Percentiles rank a stretch among this genome's conserved stretches.
Conservation (phyloP, 345 rosid species). For the Nephelium lappaceum region DNA sequence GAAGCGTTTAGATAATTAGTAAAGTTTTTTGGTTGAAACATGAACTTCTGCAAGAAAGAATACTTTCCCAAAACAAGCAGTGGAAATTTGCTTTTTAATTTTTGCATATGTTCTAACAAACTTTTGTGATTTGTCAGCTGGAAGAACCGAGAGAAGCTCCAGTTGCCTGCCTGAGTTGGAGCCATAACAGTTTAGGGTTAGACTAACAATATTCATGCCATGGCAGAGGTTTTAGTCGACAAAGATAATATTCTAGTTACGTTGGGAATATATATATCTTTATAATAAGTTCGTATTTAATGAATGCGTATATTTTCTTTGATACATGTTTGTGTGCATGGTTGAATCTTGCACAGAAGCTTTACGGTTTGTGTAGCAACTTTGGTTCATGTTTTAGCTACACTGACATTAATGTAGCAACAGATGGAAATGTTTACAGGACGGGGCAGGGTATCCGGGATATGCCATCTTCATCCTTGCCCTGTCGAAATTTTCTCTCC, state of each 20-base stretch:
- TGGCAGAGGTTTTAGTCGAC: not conserved
- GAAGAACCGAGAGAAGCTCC: slow-evolving; percentile 43
- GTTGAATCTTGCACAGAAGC: no score
- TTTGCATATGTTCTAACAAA: not conserved
- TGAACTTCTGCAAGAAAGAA: not conserved
- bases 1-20: not conserved
- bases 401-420: no score
- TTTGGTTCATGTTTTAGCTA: no score
- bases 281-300: no score
- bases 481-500: no score
- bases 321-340: no score
- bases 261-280: not conserved
- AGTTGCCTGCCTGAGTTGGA: slow-evolving; percentile 40
- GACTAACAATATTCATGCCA: not conserved
- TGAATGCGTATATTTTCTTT: no score
- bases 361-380: no score
- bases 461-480: no score
- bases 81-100: not conserved
- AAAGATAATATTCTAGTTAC: not conserved
- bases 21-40: not conserved
- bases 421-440: no score
- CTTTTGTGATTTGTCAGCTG: slow-evolving; percentile 28
- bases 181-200: not conserved
- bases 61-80: no score
- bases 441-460: no score